A percentile compares a stretch with the other conserved stretches of the same genome.
Evolutionary conservation across 768 basidiomycete species (phyloP).

Genomic region (Tulasnella sp.): DNA sequence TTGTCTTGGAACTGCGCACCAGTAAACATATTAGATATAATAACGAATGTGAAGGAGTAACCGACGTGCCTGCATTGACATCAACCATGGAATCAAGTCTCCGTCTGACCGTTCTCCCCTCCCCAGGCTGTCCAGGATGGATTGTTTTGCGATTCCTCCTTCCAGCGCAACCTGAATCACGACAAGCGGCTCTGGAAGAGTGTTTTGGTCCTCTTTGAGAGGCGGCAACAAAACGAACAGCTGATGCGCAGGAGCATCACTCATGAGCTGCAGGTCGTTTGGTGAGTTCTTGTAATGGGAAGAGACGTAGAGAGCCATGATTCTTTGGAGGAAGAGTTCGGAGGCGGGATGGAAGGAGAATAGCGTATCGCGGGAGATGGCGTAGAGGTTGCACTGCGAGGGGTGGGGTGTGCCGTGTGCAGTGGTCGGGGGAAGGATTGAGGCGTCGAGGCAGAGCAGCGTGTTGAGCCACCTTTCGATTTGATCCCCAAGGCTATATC

Average conservation of each 20-base stretch:
- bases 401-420: conserved; percentile 88
- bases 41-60: too few relatives aligned
- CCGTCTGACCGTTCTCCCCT: conserved; percentile 82
- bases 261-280: conserved; percentile 95
- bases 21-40: neutral
- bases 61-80: conserved; percentile 55
- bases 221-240: conserved; percentile 94
- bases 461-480: conserved; percentile 92
- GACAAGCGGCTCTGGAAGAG: conserved; percentile 88
- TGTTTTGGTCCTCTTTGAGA: conserved; percentile 79
- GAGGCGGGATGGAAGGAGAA: conserved; percentile 96
- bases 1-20: conserved; percentile 78
- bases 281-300: conserved; percentile 99
- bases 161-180: conserved; percentile 95
- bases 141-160: conserved; percentile 79
- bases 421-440: conserved; percentile 43
- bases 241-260: conserved; percentile 94
- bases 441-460: conserved; percentile 85
- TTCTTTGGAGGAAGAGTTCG: conserved; percentile 94
- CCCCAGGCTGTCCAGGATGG: conserved; percentile 76
- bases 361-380: conserved; percentile 89
- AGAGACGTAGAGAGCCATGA: conserved; percentile 97
- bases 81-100: conserved; percentile 96
- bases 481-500: conserved; percentile 77
- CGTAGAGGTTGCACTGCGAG: conserved; percentile 86